Conservation (phyloP, 2,329 filamentous ascomycete genomes). For the Alternaria sp. region DNA sequence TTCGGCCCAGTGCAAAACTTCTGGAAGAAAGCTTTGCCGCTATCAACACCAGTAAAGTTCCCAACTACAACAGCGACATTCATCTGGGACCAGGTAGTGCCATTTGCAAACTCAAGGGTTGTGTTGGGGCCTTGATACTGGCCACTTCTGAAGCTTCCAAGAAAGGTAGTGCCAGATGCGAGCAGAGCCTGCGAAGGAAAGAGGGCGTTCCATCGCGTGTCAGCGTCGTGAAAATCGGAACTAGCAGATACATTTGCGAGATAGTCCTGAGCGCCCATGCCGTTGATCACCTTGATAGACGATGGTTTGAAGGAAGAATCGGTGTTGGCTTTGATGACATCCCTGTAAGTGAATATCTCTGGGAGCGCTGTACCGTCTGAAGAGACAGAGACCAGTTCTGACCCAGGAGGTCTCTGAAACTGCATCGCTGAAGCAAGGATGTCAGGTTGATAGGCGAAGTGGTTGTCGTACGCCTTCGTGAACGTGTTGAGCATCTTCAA, state of each 20-base stretch:
- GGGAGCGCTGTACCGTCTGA: constrained; percentile 45
- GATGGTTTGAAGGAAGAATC: constrained; percentile 43
- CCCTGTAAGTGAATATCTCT: constrained; percentile 45
- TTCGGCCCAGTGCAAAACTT: constrained; percentile 46
- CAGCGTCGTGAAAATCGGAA: constrained; percentile 48
- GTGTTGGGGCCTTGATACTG: constrained; percentile 44
- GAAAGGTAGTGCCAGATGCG: constrained; percentile 34
- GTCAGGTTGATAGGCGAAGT: constrained; percentile 48
- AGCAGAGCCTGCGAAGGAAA: constrained; percentile 46
- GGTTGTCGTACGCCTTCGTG: constrained; percentile 50
- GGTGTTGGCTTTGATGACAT: constrained; percentile 35
- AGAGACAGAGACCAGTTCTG: constrained; percentile 46
- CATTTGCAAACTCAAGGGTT: constrained; percentile 46
- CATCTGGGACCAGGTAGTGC: constrained; percentile 36
- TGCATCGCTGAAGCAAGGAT: constrained; percentile 47
- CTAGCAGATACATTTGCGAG: constrained; percentile 42
- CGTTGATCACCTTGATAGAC: constrained; percentile 48
- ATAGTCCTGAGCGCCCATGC: constrained; percentile 40
- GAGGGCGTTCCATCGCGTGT: constrained; percentile 50
- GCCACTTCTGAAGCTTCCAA: constrained; percentile 40
- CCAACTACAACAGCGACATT: constrained; percentile 41
- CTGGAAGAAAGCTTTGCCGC: constrained; percentile 51
- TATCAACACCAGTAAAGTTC: constrained; percentile 46
- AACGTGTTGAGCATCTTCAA: constrained; percentile 44
- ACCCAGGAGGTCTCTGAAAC: constrained; percentile 42